Evolutionary conservation across 2,329 filamentous ascomycete genomes (phyloP).

Genomic region (Ophiostoma himal-ulmi): DNA sequence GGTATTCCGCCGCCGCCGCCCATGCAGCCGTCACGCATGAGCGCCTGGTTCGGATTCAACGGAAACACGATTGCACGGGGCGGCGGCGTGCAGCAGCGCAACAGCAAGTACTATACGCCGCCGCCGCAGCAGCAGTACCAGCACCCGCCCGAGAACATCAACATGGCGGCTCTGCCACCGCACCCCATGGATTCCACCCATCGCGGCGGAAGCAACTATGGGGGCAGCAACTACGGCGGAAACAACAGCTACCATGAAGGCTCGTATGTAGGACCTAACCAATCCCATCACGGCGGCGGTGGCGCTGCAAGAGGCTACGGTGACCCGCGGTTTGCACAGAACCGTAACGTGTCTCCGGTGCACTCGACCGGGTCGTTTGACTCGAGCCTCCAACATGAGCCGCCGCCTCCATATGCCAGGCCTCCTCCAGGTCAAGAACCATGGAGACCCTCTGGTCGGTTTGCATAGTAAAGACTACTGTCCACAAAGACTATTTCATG

Average conservation of each 20-base stretch:
- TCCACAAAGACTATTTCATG: background rate
- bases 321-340: background rate
- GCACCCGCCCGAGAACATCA: background rate
- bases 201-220: background rate
- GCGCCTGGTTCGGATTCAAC: slow-evolving; percentile 16
- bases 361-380: background rate
- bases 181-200: background rate
- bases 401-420: background rate
- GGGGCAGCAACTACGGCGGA: background rate
- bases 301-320: background rate
- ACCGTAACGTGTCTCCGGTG: background rate
- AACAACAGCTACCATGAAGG: background rate
- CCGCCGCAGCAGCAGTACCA: background rate
- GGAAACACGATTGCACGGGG: slow-evolving; percentile 10
- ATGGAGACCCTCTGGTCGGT: background rate
- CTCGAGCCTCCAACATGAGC: background rate
- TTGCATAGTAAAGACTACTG: background rate
- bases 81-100: background rate
- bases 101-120: slow-evolving; percentile 13
- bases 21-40: background rate
- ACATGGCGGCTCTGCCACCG: background rate
- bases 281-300: background rate
- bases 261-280: background rate
- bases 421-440: background rate
- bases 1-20: slow-evolving; percentile 21